Evolutionary conservation across 768 basidiomycete genomes (phyloP).

Genomic region (Lentinula lateritia): DNA sequence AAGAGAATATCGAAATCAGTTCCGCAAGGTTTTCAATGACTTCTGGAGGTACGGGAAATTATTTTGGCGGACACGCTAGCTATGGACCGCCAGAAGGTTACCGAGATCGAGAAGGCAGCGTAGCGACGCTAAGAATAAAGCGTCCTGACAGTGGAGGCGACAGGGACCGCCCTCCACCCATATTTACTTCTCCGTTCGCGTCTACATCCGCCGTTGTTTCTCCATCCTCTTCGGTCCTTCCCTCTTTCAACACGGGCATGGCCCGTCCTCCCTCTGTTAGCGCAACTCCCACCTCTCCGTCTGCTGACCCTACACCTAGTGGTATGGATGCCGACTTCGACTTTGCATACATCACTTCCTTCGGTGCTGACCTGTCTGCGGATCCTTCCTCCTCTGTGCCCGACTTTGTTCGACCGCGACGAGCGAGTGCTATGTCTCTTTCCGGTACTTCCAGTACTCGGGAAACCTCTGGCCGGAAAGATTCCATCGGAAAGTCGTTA

Average conservation of each 20-base stretch:
- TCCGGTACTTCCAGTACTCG: conserved; percentile 2
- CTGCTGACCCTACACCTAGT: not conserved
- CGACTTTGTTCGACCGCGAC: conserved; percentile 15
- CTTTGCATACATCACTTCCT: conserved; percentile 5
- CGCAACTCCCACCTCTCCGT: not conserved
- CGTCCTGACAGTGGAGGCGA: not conserved
- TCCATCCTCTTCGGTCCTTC: not conserved
- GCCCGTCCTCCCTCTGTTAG: not conserved
- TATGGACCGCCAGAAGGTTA: conserved; percentile 13
- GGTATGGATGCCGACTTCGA: conserved; percentile 1
- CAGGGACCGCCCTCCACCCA: not conserved
- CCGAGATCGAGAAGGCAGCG: conserved; percentile 53
- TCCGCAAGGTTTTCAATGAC: conserved; percentile 27
- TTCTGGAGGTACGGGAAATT: not conserved
- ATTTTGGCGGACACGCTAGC: conserved; percentile 34
- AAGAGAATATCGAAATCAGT: conserved; percentile 34
- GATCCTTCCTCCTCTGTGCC: conserved; percentile 9
- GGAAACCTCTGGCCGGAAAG: not conserved
- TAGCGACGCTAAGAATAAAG: conserved; percentile 47
- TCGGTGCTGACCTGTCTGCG: not conserved
- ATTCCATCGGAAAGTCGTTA: not conserved
- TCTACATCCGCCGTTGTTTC: not conserved
- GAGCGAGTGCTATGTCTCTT: not conserved
- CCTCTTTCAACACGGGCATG: not conserved
- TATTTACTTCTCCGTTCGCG: not conserved